Conservation (phyloP, 345 rosid genomes). For the Alliaria petiolata region DNA sequence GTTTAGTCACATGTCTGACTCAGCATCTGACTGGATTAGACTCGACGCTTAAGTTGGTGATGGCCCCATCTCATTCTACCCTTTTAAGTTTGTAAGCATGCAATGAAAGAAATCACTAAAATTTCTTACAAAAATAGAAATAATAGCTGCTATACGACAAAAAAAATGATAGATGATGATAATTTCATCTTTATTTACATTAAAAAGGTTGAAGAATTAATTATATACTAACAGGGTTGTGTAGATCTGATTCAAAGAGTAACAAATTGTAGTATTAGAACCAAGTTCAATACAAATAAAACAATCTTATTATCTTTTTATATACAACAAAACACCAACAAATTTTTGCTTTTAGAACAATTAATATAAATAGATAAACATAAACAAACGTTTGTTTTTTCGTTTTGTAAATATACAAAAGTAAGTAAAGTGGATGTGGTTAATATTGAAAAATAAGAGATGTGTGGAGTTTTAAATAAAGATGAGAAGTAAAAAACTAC, state of each 20-base stretch:
- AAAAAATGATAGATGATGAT: not conserved
- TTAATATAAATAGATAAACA: too few relatives aligned
- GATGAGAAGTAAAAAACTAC: not conserved
- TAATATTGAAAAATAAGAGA: not conserved
- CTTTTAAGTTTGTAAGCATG: conserved; percentile 1
- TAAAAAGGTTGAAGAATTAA: not conserved
- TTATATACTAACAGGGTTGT: not conserved
- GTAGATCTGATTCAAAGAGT: not conserved
- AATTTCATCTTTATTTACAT: not conserved
- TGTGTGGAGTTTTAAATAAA: not conserved
- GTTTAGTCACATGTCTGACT: conserved; percentile 29
- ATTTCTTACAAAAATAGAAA: not conserved
- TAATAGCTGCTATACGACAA: not conserved
- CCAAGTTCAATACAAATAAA: not conserved
- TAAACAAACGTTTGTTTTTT: too few relatives aligned
- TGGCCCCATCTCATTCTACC: conserved; percentile 18
- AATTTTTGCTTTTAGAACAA: not conserved
- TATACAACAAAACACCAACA: not conserved
- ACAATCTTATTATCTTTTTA: not conserved
- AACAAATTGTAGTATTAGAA: not conserved
- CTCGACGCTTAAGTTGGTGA: conserved; percentile 27
- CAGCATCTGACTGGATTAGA: conserved; percentile 36
- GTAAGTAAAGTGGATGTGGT: not conserved
- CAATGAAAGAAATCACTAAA: not conserved
- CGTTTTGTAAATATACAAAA: too few relatives aligned